phyloP scores from a whole-genome alignment of 805 yeast genomes.

The Nakazawaea peltata region DNA sequence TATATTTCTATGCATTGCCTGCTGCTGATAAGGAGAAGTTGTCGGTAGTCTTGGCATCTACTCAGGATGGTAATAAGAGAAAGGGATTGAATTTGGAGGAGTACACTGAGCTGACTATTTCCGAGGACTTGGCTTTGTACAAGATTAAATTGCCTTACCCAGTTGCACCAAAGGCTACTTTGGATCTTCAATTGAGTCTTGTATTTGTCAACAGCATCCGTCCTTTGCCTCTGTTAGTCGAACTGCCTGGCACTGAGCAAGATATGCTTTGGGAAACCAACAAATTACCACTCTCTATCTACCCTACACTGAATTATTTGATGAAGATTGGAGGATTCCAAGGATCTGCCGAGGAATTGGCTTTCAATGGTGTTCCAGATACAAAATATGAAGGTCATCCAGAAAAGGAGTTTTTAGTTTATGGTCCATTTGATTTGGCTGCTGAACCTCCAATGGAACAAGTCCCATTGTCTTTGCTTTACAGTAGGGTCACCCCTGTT shows the following conservation, averaged over 20 bases:
- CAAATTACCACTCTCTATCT: conserved; percentile 54
- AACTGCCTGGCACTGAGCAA: conserved; percentile 56
- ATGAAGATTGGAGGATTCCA: conserved; percentile 41
- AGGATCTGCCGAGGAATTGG: conserved; percentile 28
- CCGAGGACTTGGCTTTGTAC: conserved; percentile 29
- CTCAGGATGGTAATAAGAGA: conserved; percentile 2
- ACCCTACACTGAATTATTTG: conserved; percentile 42
- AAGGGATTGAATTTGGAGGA: conserved; percentile 12
- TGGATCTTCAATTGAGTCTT: conserved; percentile 39
- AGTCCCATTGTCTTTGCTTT: conserved; percentile 47
- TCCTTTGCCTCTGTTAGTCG: conserved; percentile 55
- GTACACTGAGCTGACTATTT: conserved; percentile 11
- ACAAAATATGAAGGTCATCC: conserved; percentile 7
- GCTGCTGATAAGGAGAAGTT: conserved; percentile 22
- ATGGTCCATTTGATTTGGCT: conserved; percentile 41
- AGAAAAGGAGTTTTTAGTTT: conserved; percentile 34
- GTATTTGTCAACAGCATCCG: conserved; percentile 37
- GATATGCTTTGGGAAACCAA: conserved; percentile 43
- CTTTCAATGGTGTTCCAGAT: conserved; percentile 1
- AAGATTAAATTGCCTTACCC: conserved; percentile 52
- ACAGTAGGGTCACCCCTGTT: conserved; percentile 59
- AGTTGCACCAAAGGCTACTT: conserved; percentile 51
- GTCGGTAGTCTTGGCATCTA: conserved; percentile 18
- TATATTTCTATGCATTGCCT: conserved; percentile 56
- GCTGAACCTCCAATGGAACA: conserved; percentile 35